Evolutionary conservation across 2,329 filamentous ascomycete species (phyloP).

Genomic region (Apiospora malaysiana): DNA sequence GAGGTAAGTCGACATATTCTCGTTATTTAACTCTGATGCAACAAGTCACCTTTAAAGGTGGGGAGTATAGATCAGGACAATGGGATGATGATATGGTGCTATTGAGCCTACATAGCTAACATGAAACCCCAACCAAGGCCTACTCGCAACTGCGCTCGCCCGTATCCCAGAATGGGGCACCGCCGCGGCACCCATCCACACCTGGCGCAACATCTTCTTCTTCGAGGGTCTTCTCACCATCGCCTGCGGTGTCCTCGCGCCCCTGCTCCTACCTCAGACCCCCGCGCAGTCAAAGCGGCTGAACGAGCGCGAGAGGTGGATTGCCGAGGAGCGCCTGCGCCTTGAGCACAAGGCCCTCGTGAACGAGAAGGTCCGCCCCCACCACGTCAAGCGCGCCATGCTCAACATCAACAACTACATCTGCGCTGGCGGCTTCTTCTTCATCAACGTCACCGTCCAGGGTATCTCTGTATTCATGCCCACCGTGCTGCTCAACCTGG

Average conservation of each 20-base stretch:
- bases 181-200: constrained; percentile 48
- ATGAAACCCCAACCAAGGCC: constrained; percentile 32
- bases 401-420: constrained; percentile 65
- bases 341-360: constrained; percentile 53
- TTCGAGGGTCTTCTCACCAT: constrained; percentile 64
- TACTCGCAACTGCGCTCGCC: constrained; percentile 58
- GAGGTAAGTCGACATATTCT: constrained; percentile 37
- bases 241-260: constrained; percentile 52
- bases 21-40: not conserved
- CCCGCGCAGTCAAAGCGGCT: constrained; percentile 57
- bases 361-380: constrained; percentile 52
- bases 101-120: not conserved
- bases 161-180: constrained; percentile 58
- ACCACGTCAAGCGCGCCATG: constrained; percentile 57
- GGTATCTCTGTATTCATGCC: constrained; percentile 56
- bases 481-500: constrained; percentile 51
- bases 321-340: constrained; percentile 57
- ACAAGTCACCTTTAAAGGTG: not conserved
- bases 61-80: not conserved
- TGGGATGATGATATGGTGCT: not conserved
- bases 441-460: constrained; percentile 66
- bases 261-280: constrained; percentile 57
- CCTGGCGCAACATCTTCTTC: constrained; percentile 67
- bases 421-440: constrained; percentile 63
- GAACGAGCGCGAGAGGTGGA: constrained; percentile 57